Base-by-base conservation (phyloP, 2,329 filamentous ascomycete genomes). In the Cercospora beticola region DNA sequence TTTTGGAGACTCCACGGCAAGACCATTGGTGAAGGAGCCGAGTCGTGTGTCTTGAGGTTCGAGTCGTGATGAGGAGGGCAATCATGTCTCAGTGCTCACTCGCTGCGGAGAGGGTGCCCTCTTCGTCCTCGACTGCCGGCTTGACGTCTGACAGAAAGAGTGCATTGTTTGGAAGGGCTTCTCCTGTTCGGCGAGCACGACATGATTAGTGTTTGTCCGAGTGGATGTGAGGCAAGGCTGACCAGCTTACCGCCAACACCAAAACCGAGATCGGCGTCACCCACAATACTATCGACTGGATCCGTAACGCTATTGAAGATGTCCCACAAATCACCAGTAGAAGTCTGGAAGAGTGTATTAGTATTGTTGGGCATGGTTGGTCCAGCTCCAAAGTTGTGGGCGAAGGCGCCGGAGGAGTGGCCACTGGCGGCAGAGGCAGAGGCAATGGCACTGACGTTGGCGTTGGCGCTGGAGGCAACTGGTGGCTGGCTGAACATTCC, bases 21-120 rank as follows among this genome's bases (percentile, higher is more conserved):
- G 23, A 26, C 26, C 49, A 8, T 26, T 56, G 16, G 33, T 46
- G 30, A 33, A 28, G 16, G 12, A 33, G 14, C 52, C 40, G 43
- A 63, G 43, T 63, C 61, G 16, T 46, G 18, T 61, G 31, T 18
- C 18, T 61, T 14, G 21, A 61, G 21, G 4, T 9, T 43, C 26
- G 12, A 46, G 28, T 49, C n/a, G 40, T n/a, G 28, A 36, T 10
- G 7, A 36, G 56, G 7, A n/a, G 8, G 12, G 7, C n/a, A 21
- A 9, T 26, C 7, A 8, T 9, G 12, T 16, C 26, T 70, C 64
- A 72, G 72, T 73, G 67, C 74, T 76, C 56, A 60, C 63, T 64
- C 18, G 74, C 68, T 21, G 74, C 73, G 9, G 77, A 78, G 61
- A 78, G 72, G 23, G 77, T 79, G 14, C 70, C 76, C 64, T 78